Percentiles rank a stretch among this genome's conserved stretches.
Evolutionary conservation across 345 rosid genomes (phyloP).

Genomic region (Heritiera fomes): DNA sequence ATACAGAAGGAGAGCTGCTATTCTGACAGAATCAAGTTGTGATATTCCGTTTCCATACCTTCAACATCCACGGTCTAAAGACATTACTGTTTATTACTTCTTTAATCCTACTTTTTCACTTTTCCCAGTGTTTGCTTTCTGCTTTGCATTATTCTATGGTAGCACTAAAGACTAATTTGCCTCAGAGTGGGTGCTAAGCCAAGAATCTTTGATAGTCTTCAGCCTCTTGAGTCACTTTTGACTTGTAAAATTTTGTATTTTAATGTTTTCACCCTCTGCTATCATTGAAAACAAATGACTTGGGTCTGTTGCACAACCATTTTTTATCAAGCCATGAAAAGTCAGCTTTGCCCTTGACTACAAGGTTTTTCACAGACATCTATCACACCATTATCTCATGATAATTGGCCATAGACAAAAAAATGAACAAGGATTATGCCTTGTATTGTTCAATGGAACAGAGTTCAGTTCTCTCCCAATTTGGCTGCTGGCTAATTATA

Average conservation of each 20-base stretch:
- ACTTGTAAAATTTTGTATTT: conserved; percentile 23
- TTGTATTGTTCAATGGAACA: no score
- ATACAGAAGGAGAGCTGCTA: neutral
- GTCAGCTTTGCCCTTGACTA: conserved; percentile 21
- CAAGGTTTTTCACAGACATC: neutral
- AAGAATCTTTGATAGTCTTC: conserved; percentile 35
- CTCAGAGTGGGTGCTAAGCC: conserved; percentile 37
- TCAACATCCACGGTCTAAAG: conserved; percentile 13
- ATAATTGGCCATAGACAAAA: neutral
- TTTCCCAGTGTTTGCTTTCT: no score
- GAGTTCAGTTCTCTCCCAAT: no score
- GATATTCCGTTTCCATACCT: conserved; percentile 31
- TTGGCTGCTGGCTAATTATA: no score
- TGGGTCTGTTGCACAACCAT: conserved; percentile 6
- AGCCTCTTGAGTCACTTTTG: conserved; percentile 34
- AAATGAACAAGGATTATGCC: neutral
- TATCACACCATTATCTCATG: neutral
- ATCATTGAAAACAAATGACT: conserved; percentile 16
- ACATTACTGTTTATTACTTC: conserved; percentile 4
- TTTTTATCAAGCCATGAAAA: neutral
- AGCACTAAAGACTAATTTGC: conserved; percentile 22
- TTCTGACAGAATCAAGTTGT: conserved; percentile 11
- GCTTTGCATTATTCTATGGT: conserved; percentile 25
- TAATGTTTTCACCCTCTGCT: conserved; percentile 7
- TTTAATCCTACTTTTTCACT: conserved; percentile 9